Evolutionary conservation across 164 flowering plant genomes (phyloP), one percentile per base, ranked within the genome.

Genomic region (Kingdonia uniflora): DNA sequence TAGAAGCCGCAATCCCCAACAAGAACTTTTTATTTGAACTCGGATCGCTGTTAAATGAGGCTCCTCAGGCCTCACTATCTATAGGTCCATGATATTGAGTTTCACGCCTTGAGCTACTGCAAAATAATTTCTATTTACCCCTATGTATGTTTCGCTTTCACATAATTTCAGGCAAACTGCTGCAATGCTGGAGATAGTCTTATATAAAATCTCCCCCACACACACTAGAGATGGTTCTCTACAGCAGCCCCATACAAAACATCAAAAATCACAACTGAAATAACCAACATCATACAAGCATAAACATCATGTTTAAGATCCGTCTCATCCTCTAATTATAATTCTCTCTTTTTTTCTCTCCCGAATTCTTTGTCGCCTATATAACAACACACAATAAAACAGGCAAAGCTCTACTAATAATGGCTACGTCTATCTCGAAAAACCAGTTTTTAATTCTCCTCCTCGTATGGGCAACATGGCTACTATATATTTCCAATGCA

Each of bases 101-200:
- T n/a, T n/a, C n/a, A n/a, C n/a, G n/a, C n/a, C n/a, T n/a, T n/a
- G n/a, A n/a, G n/a, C 62, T 1, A 14, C 23, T 1, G 63, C 55
- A 48, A 56, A 71, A 59, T 57, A 67, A 11, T 51, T 5, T 29
- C 47, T 52, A 49, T 41, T 44, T 26, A 20, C 38, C 24, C 19
- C 20, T 1, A 15, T 49, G 39, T 19, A 41, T 41, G 14, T 11
- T 11, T n/a, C n/a, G n/a, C n/a, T n/a, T n/a, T n/a, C n/a, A n/a
- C 44, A 41, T 41, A 41, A 41, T n/a, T 11, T 41, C 15, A 41
- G 14, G 14, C 14, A 14, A 33, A 23, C n/a, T n/a, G n/a, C n/a
- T n/a, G n/a, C n/a, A n/a, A n/a, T n/a, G n/a, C n/a, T n/a, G n/a
- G n/a, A n/a, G n/a, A n/a, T n/a, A n/a, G n/a, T n/a, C n/a, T n/a